A percentile compares a stretch with the other conserved stretches of the same genome.
Conservation (phyloP, 2,329 filamentous ascomycete species). For the Fusarium tjaetaba region DNA sequence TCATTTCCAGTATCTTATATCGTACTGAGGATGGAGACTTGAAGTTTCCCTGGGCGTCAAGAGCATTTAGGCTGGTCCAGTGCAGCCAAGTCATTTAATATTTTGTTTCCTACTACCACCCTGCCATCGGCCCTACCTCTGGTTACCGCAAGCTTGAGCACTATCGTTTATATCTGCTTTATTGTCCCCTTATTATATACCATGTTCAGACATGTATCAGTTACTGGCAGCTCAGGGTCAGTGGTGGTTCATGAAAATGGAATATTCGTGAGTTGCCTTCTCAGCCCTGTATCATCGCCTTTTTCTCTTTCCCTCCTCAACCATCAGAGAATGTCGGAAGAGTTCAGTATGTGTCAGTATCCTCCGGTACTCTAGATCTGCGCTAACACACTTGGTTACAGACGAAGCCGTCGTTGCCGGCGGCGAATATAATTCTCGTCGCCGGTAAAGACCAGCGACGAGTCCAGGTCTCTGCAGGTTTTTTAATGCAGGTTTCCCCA, state of each 20-base stretch:
- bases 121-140: neutral
- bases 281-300: neutral
- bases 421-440: too few species aligned
- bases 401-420: neutral
- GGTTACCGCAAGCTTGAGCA: neutral
- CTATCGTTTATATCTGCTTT: neutral
- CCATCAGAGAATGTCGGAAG: neutral
- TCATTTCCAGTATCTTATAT: accelerated
- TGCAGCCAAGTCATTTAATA: neutral
- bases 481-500: accelerated
- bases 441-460: too few species aligned
- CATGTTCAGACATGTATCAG: neutral
- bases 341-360: neutral
- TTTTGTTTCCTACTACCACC: neutral
- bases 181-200: neutral
- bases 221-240: neutral
- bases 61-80: neutral
- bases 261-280: neutral
- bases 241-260: neutral
- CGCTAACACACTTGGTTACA: neutral
- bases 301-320: neutral
- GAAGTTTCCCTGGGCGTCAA: neutral
- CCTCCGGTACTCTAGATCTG: neutral
- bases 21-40: neutral
- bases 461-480: too few species aligned